Percentiles rank a stretch among this genome's conserved stretches.
Evolutionary conservation across 805 yeast species (phyloP).

Genomic region (Nakazawaea molendinolei): DNA sequence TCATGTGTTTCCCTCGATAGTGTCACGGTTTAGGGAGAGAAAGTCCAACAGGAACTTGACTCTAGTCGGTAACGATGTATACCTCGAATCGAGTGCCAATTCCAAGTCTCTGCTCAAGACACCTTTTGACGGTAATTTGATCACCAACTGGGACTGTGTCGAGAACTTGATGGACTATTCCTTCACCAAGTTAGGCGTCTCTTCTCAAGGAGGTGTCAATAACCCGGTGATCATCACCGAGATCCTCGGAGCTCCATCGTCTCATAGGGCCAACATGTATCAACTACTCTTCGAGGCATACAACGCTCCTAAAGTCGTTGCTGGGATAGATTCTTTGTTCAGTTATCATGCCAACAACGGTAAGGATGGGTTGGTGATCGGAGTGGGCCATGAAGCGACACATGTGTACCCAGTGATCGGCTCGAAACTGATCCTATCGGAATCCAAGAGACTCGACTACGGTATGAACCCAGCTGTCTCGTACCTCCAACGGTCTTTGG

Average conservation of each 20-base stretch:
- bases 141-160: slow-evolving; percentile 89
- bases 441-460: slow-evolving; percentile 81
- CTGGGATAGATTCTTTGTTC: slow-evolving; percentile 81
- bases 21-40: slow-evolving; percentile 76
- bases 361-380: slow-evolving; percentile 66
- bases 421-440: slow-evolving; percentile 59
- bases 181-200: slow-evolving; percentile 71
- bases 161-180: slow-evolving; percentile 82
- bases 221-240: slow-evolving; percentile 84
- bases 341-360: slow-evolving; percentile 64
- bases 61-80: slow-evolving; percentile 77
- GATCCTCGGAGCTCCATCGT: slow-evolving; percentile 59
- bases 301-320: slow-evolving; percentile 61
- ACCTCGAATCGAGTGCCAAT: slow-evolving; percentile 59
- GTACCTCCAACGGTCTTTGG: slow-evolving; percentile 55
- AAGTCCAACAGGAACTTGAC: slow-evolving; percentile 55
- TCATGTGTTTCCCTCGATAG: slow-evolving; percentile 59
- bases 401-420: slow-evolving; percentile 73
- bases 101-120: slow-evolving; percentile 62
- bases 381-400: slow-evolving; percentile 78
- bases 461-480: slow-evolving; percentile 76
- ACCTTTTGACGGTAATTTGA: slow-evolving; percentile 81
- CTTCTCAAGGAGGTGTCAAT: slow-evolving; percentile 43
- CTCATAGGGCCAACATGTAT: slow-evolving; percentile 69
- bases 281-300: slow-evolving; percentile 85